Percentiles rank a stretch among this genome's conserved stretches.
phyloP scores from a whole-genome alignment of 257 asterid species.

The Cinchona pubescens region DNA sequence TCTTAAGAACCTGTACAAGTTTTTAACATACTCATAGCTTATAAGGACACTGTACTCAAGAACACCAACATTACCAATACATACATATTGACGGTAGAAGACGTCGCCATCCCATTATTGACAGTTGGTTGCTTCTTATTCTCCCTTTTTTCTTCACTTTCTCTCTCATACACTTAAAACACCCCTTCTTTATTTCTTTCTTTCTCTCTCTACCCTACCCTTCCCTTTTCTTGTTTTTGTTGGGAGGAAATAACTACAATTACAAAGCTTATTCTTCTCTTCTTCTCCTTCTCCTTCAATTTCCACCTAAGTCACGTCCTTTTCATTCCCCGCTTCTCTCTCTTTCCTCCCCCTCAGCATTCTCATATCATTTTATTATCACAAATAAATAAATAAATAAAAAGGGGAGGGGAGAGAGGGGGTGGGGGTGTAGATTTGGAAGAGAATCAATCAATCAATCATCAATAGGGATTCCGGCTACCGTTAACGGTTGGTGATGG shows the following conservation, averaged over 20 bases:
- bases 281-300: slow-evolving; percentile 17
- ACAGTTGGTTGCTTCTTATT: no score
- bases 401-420: slow-evolving; percentile 6
- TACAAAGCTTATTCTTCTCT: slow-evolving; percentile 29
- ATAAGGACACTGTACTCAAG: no score
- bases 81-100: no score
- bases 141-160: not conserved
- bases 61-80: no score
- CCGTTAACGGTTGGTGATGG: slow-evolving; percentile 22
- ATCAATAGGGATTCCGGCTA: slow-evolving; percentile 32
- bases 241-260: no score
- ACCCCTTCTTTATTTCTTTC: slow-evolving; percentile 16
- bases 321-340: slow-evolving; percentile 9
- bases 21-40: no score
- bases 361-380: slow-evolving; percentile 7
- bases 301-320: not conserved
- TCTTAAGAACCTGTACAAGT: no score
- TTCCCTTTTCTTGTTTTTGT: slow-evolving; percentile 45
- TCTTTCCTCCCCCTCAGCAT: slow-evolving; percentile 9
- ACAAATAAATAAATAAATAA: not conserved
- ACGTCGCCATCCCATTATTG: no score
- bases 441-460: not conserved
- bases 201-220: slow-evolving; percentile 17
- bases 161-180: slow-evolving; percentile 3
- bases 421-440: not conserved